Evolutionary conservation across 768 basidiomycete species (phyloP), one percentile per base, ranked within the genome.

Genomic region (Cyathus striatus): DNA sequence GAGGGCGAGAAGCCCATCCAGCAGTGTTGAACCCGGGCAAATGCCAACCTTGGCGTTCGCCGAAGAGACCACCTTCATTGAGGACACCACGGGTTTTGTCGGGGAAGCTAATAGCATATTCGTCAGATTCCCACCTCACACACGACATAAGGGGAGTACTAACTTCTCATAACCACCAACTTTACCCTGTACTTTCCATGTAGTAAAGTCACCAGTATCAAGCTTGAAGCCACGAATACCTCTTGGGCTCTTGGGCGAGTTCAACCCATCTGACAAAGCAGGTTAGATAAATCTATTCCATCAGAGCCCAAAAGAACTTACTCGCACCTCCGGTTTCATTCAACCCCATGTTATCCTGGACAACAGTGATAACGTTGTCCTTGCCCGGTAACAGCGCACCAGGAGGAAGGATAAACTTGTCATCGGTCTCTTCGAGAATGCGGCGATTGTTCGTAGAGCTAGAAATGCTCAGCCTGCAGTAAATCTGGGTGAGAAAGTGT

Each of bases 271-370:
- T 32, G 13, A 32, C 13, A 16, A 32, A 32, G 30, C 30, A 32
- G 30, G 30, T 13, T n/a, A n/a, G n/a, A n/a, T n/a, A n/a, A n/a
- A n/a, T n/a, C n/a, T n/a, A n/a, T n/a, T n/a, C n/a, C n/a, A 32
- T 32, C 5, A 32, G 13, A 32, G 13, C 30, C 30, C n/a, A 30
- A 32, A 21, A n/a, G 27, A 25, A 22, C 5, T n/a, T 9, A 14
- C 23, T 50, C 69, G 47, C 42, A 78, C 79, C 49, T 50, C 68
- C 69, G 12, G 77, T 74, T 57, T 89, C 79, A 43, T 88, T 76
- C 48, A 86, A 59, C 0, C 88, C 89, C 82, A 85, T 87, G 51
- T 87, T 86, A 47, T 90, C 89, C 81, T 86, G 85, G 4, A 89
- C 70, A 33, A 90, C 70, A 0, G 88, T 90, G 41, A 91, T 75